These are phyloP conservation scores for Kwoniella sp. DNA, from an alignment of 768 basidiomycete species.

Conservation along the genomic window DNA sequence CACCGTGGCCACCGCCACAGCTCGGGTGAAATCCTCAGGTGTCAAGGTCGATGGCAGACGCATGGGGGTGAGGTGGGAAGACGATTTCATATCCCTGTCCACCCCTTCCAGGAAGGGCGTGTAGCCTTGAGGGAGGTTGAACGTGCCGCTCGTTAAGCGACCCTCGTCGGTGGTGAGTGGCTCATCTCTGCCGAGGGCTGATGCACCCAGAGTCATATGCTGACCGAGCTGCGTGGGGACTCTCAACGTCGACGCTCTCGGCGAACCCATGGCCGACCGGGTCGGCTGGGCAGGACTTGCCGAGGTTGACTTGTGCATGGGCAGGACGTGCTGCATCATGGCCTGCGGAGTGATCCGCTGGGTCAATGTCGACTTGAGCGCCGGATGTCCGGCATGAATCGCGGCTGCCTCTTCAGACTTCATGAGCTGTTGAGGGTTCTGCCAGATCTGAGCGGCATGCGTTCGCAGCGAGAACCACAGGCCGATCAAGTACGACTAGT, in stretches of 20 bases:
- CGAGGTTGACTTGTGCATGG: constrained; percentile 33
- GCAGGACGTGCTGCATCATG: constrained; percentile 44
- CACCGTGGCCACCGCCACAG: constrained; percentile 89
- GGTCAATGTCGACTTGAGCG: constrained; percentile 44
- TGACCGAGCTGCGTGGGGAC: no score
- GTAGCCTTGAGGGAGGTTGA: constrained; percentile 51
- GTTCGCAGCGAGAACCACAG: constrained; percentile 98
- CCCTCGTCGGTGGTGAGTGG: constrained; percentile 48
- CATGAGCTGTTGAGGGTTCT: constrained; percentile 68
- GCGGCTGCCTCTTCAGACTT: constrained; percentile 45
- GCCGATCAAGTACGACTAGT: constrained; percentile 89
- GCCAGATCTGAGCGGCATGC: constrained; percentile 98
- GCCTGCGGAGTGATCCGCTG: constrained; percentile 50
- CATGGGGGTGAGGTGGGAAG: constrained; percentile 38
- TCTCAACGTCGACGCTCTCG: neutral
- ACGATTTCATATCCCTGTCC: constrained; percentile 27
- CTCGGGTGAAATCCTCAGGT: constrained; percentile 84
- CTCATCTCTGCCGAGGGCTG: constrained; percentile 22
- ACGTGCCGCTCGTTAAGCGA: constrained; percentile 1
- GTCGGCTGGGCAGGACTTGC: constrained; percentile 42
- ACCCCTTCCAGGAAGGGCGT: constrained; percentile 44
- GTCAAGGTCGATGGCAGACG: constrained; percentile 64
- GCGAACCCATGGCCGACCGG: constrained; percentile 2
- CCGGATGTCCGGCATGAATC: constrained; percentile 39
- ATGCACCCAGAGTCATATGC: neutral